A percentile compares a stretch with the other conserved stretches of the same genome.
Conservation (phyloP, 2,329 filamentous ascomycete genomes). For the Penicillium sp. region DNA sequence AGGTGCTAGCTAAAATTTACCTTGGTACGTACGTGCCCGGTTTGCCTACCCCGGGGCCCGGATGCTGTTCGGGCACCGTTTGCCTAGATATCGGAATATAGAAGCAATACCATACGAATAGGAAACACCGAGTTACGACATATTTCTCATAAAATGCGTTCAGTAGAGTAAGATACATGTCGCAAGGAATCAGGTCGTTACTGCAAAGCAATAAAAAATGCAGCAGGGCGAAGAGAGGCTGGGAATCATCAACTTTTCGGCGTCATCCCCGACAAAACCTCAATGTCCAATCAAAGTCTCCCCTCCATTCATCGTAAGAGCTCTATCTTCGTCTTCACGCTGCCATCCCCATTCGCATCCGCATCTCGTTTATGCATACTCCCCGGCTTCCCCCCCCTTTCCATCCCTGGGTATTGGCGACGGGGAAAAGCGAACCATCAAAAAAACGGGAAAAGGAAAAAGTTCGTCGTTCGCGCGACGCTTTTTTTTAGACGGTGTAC, state of each 20-base stretch:
- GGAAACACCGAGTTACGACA: conserved; percentile 16
- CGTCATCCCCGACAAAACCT: not conserved
- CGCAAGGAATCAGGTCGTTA: conserved; percentile 36
- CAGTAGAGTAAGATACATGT: conserved; percentile 40
- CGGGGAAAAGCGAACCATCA: not conserved
- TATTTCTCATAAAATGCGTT: conserved; percentile 36
- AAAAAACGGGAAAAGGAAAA: not conserved
- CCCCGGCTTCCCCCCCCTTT: conserved; percentile 11
- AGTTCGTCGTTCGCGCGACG: not conserved
- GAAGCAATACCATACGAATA: not conserved
- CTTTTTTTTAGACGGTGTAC: conserved; percentile 70
- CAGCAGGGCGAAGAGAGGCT: conserved; percentile 26
- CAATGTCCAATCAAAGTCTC: conserved; percentile 1
- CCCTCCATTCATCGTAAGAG: conserved; percentile 16
- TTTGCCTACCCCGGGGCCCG: too few relatives aligned
- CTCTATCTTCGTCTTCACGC: conserved; percentile 9
- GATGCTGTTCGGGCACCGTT: too few relatives aligned
- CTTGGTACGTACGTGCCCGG: too few relatives aligned
- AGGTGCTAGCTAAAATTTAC: too few relatives aligned
- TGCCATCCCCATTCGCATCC: not conserved
- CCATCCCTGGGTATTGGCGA: conserved; percentile 14
- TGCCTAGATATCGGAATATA: too few relatives aligned
- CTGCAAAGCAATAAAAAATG: conserved; percentile 24
- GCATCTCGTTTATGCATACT: not conserved
- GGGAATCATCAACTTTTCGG: conserved; percentile 25